Evolutionary conservation across 495 filamentous ascomycete species (phyloP), one percentile per base, ranked within the genome.

Genomic region (Halenospora varia): DNA sequence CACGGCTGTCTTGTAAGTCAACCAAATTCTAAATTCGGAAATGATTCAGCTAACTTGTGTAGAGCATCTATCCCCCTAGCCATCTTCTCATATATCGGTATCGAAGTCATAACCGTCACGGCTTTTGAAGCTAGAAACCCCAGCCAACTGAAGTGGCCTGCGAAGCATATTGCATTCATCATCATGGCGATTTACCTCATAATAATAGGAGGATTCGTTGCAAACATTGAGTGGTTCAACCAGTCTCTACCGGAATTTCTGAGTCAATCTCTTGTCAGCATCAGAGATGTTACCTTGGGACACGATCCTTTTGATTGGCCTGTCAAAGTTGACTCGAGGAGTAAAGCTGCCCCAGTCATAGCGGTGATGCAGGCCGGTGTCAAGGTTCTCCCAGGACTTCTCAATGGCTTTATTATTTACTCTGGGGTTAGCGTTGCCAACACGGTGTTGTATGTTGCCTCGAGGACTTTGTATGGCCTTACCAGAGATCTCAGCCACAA

Each of bases 391-490:
- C 64, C 67, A 8, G 69, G 67, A 25, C 24, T 77, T 4, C 61
- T 81, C 24, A 77, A 70, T 22, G 65, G 62, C 0, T 70, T 72
- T 48, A 65, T 81, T 13, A 62, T 81, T 0, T 70, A 75, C 45
- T 74, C 76, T 11, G 68, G 68, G 0, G 25, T 78, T 2, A 73
- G 71, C 19, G 66, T 69, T 4, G 71, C 77, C 0, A 74, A 71
- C 60, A 73, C 74, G 3, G 68, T 70, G 29, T 63, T 81, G 0
- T 81, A 80, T 50, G 63, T 80, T 23, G 73, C 77, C 0, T 76
- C 76, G 2, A 67, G 77, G 3, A 71, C 73, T 0, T 55, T 81
- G 1, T 78, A 74, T 55, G 75, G 75, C 9, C 60, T 80, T 18
- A 71, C 72, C 0, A 40, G 52, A 45, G 58, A 61, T 44, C 29